Evolutionary conservation across 345 rosid genomes (phyloP), one percentile per base, ranked within the genome.

Genomic region (Brassica rapa): DNA sequence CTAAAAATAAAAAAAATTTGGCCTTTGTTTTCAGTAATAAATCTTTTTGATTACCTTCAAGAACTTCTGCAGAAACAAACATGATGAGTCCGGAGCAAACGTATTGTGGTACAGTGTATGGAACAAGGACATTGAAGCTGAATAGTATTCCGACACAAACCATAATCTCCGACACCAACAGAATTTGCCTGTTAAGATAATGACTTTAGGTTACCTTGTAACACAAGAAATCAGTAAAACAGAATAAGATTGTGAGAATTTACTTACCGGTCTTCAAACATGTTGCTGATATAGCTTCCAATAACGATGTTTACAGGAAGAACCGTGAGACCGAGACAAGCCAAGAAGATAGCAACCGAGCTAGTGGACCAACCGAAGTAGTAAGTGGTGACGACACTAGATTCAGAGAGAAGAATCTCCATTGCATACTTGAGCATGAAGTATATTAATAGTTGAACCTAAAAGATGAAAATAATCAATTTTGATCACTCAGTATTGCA

Each of bases 191-290:
- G 89, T 74, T 71, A 27, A 33, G 55, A 29, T 63, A 19, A 51
- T 2, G 61, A 16, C 57, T 65, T 81, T 24, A 69, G 25, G 66
- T 21, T 8, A 43, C 49, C 72, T 24, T 57, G 0, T 1, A 21
- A 12, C 4, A 79, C 24, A 70, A 64, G 71, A 12, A 15, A 64
- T 14, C 9, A 66, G 4, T 1, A 32, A 62, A 66, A 72, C 55
- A 41, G 7, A 23, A 5, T 57, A 21, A 2, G 56, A 10, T 2
- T n/a, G 70, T 51, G 32, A 68, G 29, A 19, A 64, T 8, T 53
- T 84, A 90, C 95, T 46, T 85, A 91, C 98, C 98, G 90, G 77
- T 95, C 99, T 82, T 95, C 98, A 62, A 93, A 95, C 94, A 95
- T 93, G 85, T 95, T 95, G 86, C 96, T 91, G 16, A 95, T 88